Evolutionary conservation across 2,329 filamentous ascomycete genomes (phyloP).

Genomic region (Basipetospora chlamydospora): DNA sequence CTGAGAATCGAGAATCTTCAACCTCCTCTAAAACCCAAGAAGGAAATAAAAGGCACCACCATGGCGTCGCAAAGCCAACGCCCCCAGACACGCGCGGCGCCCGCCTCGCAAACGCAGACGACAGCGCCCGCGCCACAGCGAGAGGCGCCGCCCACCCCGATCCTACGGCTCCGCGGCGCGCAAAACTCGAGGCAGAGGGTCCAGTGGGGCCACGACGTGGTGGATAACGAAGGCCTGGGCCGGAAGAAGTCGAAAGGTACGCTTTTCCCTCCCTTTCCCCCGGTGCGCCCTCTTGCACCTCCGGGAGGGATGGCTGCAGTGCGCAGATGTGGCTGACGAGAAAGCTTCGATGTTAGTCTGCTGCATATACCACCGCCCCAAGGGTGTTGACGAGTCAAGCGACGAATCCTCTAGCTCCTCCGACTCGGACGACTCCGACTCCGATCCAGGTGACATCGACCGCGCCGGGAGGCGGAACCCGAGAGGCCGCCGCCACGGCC

Average conservation of each 20-base stretch:
- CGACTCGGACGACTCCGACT: conserved; percentile 30
- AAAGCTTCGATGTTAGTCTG: conserved; percentile 48
- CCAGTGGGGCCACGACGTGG: conserved; percentile 81
- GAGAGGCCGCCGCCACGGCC: conserved; percentile 1
- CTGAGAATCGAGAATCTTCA: too few species aligned
- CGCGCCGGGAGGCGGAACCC: conserved; percentile 10
- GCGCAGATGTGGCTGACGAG: too few species aligned
- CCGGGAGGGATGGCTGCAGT: too few species aligned
- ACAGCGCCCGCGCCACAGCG: not conserved
- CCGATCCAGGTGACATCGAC: conserved; percentile 20
- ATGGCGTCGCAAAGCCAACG: conserved; percentile 2
- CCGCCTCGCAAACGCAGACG: conserved; percentile 2
- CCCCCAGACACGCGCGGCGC: not conserved
- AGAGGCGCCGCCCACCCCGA: conserved; percentile 9
- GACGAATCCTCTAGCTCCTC: conserved; percentile 46
- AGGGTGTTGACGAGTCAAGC: conserved; percentile 68
- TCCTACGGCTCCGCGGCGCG: conserved; percentile 38
- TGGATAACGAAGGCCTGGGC: conserved; percentile 90
- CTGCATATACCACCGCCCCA: conserved; percentile 91
- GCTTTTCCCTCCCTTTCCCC: conserved; percentile 6
- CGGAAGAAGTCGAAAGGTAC: conserved; percentile 89
- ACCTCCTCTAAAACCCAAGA: too few species aligned
- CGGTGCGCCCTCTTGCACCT: too few species aligned
- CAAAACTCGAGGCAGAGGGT: conserved; percentile 46
- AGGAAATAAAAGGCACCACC: too few species aligned